phyloP scores from a whole-genome alignment of 2,329 filamentous ascomycete genomes.

The Juglanconis juglandina region DNA sequence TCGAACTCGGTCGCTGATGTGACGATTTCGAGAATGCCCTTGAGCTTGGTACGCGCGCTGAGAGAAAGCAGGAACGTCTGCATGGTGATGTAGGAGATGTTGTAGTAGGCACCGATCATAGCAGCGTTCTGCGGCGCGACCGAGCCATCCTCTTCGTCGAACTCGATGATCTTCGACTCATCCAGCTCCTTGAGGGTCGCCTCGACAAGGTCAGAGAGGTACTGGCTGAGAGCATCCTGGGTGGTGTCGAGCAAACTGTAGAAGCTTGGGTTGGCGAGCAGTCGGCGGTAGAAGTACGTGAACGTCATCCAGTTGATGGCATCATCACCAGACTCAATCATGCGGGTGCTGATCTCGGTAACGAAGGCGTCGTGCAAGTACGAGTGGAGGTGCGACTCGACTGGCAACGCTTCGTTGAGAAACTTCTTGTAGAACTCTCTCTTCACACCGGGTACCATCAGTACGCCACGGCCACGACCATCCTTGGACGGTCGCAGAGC shows the following conservation, averaged over 20 bases:
- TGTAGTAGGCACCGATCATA: conserved; percentile 99
- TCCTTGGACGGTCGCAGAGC: conserved; percentile 76
- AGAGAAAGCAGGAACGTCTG: conserved; percentile 95
- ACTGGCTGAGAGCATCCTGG: conserved; percentile 88
- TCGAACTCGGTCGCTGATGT: conserved; percentile 97
- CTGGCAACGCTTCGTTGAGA: conserved; percentile 88
- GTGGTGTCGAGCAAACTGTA: conserved; percentile 87
- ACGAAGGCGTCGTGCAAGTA: conserved; percentile 96
- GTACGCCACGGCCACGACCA: conserved; percentile 80
- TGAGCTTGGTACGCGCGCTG: conserved; percentile 84
- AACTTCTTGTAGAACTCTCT: conserved; percentile 99
- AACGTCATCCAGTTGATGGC: conserved; percentile 98
- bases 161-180: conserved; percentile 92
- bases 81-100: conserved; percentile 99
- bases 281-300: conserved; percentile 93
- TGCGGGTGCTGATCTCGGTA: conserved; percentile 93
- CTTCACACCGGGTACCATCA: conserved; percentile 94
- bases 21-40: conserved; percentile 94
- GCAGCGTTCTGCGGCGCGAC: conserved; percentile 89
- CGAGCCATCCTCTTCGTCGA: conserved; percentile 89
- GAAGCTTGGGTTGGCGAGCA: conserved; percentile 94
- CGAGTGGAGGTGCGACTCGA: conserved; percentile 89
- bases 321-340: conserved; percentile 91
- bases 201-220: conserved; percentile 92
- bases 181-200: conserved; percentile 84